Base-by-base conservation (phyloP, 2,329 filamentous ascomycete genomes). In the Cercospora brassicicola region DNA sequence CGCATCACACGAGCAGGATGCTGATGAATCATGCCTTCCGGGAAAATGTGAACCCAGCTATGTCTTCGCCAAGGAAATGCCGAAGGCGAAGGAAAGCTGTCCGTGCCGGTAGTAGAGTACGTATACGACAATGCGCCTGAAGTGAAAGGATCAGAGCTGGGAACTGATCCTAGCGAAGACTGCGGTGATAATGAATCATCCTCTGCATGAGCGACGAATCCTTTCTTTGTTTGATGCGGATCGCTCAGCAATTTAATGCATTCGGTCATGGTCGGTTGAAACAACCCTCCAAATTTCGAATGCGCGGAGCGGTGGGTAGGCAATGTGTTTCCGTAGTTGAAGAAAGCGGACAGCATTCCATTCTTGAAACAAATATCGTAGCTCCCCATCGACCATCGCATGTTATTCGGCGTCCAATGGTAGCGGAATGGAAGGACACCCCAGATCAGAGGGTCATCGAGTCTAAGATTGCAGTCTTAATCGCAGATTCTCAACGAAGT, bases 381-480 rank as follows among this genome's bases (percentile, higher is more conserved):
- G 75, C 93, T 96, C 26, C 92, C 95, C 64, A 99, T 86, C 9
- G 90, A 89, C 93, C 94, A 98, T 78, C 95, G 88, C 76, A 93
- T 85, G 77, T 94, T 95, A 65, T 86, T 84, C 20, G 91, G 88
- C 67, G 89, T 88, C 75, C 91, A 88, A 71, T 87, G 83, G 76
- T 95, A 92, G 60, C 86, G 85, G 56, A 92, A 79, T 0, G 95
- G 95, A 3, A 99, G 82, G 39, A 93, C 88, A 18, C 94, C 95
- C 94, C 94, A 99, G 73, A 97, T 89, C 67, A 98, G 82, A 28
- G 95, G 95, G 81, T 99, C 95, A 81, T 99, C 95, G 74, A 98
- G 82, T 67, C 94, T 97, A 78, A 3, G 9, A 55, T 30, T 2
- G 8, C 11, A 8, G 23, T 55, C 48, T 55, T 13, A 55, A 55